Percentiles rank a stretch among this genome's conserved stretches.
These are phyloP conservation scores for Phytophthora tentaculata DNA, from an alignment of 352 stramenopile species.

Conservation along the genomic window DNA sequence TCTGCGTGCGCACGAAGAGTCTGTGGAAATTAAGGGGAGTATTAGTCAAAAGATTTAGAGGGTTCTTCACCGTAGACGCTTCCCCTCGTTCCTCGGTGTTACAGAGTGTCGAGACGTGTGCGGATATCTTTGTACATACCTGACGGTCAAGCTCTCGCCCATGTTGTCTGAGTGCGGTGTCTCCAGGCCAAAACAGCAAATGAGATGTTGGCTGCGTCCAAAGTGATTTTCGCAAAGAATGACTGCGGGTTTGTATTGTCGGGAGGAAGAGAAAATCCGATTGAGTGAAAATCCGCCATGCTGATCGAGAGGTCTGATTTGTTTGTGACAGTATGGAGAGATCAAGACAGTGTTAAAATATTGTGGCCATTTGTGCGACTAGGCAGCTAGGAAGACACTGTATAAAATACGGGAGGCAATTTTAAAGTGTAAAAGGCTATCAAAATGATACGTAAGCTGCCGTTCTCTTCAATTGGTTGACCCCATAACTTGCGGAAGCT, in stretches of 20 bases:
- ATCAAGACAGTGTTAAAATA: neutral
- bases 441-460: no score
- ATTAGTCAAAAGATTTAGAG: neutral
- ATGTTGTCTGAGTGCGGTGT: constrained; percentile 14
- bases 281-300: constrained; percentile 14
- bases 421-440: no score
- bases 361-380: constrained; percentile 12
- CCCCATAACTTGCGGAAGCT: no score
- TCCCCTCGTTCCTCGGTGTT: neutral
- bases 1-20: constrained; percentile 81
- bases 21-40: constrained; percentile 27
- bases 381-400: no score
- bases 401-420: no score
- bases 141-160: constrained; percentile 59
- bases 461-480: no score
- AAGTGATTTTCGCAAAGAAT: constrained; percentile 28
- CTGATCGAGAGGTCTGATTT: constrained; percentile 36
- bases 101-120: neutral
- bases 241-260: constrained; percentile 28
- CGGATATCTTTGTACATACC: constrained; percentile 46
- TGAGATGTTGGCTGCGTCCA: constrained; percentile 12
- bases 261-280: constrained; percentile 22
- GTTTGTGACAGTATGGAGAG: neutral
- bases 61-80: neutral
- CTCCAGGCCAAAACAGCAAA: constrained; percentile 8